phyloP scores from a whole-genome alignment of 805 yeast genomes.

The Saturnispora diversa region DNA sequence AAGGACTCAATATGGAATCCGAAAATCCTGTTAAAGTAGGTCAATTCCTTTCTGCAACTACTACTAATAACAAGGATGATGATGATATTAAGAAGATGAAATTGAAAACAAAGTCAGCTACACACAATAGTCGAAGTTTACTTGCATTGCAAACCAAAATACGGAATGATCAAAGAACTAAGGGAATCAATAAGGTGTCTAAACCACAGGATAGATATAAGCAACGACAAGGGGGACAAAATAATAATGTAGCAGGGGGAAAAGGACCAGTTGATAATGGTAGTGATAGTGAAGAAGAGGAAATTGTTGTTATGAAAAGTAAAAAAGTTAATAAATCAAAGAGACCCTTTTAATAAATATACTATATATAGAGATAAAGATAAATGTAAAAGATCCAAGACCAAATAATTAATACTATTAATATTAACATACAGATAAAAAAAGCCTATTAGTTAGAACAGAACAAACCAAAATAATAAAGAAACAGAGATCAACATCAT shows the following conservation, averaged over 20 bases:
- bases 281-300: constrained; percentile 3
- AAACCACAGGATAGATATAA: constrained; percentile 4
- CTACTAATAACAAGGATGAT: constrained; percentile 9
- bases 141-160: constrained; percentile 25
- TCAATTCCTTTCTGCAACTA: constrained; percentile 12
- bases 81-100: constrained; percentile 10
- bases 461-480: too few relatives aligned
- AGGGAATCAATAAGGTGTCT: constrained; percentile 4
- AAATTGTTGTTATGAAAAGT: neutral
- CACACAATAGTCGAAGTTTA: constrained; percentile 19
- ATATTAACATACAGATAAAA: too few relatives aligned
- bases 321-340: constrained; percentile 3
- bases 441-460: too few relatives aligned
- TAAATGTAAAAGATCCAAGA: too few relatives aligned
- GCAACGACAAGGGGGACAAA: neutral
- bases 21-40: constrained; percentile 8
- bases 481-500: too few relatives aligned
- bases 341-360: constrained; percentile 9
- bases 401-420: too few relatives aligned
- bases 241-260: neutral
- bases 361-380: too few relatives aligned
- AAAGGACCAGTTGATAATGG: neutral
- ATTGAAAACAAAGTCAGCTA: too few relatives aligned
- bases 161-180: constrained; percentile 19
- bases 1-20: constrained; percentile 21